Percentiles rank a stretch among this genome's conserved stretches.
Conservation (phyloP, 1,139 yeast species). For the Zygoascus meyerae region DNA sequence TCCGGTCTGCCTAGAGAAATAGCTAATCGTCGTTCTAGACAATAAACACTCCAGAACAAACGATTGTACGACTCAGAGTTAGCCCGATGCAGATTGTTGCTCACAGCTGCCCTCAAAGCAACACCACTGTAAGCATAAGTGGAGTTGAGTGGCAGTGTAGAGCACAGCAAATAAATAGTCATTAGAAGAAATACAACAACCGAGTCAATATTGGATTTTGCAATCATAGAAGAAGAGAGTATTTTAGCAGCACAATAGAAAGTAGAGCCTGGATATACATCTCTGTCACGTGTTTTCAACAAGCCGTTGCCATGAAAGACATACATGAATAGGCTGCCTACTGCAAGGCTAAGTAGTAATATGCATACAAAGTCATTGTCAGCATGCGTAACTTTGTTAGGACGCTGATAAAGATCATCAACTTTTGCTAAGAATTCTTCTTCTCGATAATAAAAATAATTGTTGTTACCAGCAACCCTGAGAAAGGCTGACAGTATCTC, state of each 20-base stretch:
- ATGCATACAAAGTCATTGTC: constrained; percentile 7
- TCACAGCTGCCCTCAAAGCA: constrained; percentile 10
- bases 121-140: constrained; percentile 8
- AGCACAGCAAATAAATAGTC: constrained; percentile 9
- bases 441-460: constrained; percentile 8
- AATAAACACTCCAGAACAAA: constrained; percentile 11
- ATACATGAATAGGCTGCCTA: constrained; percentile 7
- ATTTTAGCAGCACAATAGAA: constrained; percentile 9
- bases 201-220: constrained; percentile 6
- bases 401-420: constrained; percentile 2
- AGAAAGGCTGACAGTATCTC: constrained; percentile 6
- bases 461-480: constrained; percentile 9
- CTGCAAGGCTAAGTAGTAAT: constrained; percentile 5
- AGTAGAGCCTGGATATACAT: constrained; percentile 5
- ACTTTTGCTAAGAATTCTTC: neutral
- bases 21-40: constrained; percentile 6
- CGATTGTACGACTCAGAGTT: constrained; percentile 3
- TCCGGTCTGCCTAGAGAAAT: constrained; percentile 11
- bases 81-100: constrained; percentile 6
- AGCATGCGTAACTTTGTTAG: neutral
- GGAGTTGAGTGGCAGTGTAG: constrained; percentile 3
- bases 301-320: constrained; percentile 1
- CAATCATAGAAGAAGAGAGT: constrained; percentile 1
- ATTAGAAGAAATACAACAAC: constrained; percentile 6
- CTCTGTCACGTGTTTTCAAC: neutral